These are phyloP conservation scores for Sporothrix schenckii DNA, from an alignment of 2,329 filamentous ascomycete species.

Conservation along the genomic window DNA sequence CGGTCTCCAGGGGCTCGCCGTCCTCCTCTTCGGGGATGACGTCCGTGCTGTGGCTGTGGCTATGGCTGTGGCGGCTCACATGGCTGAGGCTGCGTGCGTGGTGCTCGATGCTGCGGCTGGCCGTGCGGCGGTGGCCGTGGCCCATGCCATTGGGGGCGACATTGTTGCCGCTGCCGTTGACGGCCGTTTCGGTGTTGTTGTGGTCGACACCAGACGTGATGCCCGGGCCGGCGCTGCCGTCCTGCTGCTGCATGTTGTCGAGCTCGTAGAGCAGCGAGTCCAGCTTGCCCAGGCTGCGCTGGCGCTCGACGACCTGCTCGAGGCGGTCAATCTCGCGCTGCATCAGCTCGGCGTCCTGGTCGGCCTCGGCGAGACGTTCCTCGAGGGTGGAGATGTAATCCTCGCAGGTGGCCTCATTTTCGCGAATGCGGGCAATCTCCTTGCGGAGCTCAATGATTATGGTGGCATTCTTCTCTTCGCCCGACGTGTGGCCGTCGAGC, in stretches of 20 bases:
- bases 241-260: constrained; percentile 71
- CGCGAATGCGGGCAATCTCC: constrained; percentile 82
- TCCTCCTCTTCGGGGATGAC: constrained; percentile 59
- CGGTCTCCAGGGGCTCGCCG: constrained; percentile 38
- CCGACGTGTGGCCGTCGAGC: constrained; percentile 85
- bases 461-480: constrained; percentile 88
- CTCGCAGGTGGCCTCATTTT: constrained; percentile 87
- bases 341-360: constrained; percentile 96
- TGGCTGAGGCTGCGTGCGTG: constrained; percentile 59
- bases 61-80: constrained; percentile 56
- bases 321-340: constrained; percentile 92
- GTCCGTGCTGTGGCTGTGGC: constrained; percentile 45
- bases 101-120: constrained; percentile 49
- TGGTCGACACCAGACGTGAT: not conserved
- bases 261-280: constrained; percentile 91
- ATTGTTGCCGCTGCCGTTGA: not conserved
- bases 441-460: constrained; percentile 87
- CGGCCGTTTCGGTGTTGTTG: not conserved
- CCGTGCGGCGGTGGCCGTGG: constrained; percentile 51
- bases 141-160: constrained; percentile 47
- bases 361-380: constrained; percentile 90
- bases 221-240: constrained; percentile 19
- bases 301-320: constrained; percentile 92
- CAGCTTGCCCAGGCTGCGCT: constrained; percentile 90
- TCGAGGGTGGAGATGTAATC: constrained; percentile 98